Evolutionary conservation across 805 yeast genomes (phyloP).

Genomic region (Yamadazyma sp.): DNA sequence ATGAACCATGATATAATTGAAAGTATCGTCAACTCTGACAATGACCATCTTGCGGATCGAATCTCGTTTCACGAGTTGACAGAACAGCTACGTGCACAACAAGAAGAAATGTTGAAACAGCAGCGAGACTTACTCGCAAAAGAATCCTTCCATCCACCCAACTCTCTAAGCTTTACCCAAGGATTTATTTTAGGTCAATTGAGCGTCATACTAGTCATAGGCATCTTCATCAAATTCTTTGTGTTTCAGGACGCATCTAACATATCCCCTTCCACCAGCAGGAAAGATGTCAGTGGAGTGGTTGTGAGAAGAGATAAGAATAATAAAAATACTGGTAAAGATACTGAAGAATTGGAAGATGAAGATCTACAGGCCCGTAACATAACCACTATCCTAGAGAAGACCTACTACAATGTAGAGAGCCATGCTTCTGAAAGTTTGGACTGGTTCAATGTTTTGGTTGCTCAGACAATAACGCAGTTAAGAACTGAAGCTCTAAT

Average conservation of each 20-base stretch:
- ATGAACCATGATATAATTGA: constrained; percentile 8
- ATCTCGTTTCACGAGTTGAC: constrained; percentile 3
- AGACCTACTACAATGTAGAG: constrained; percentile 88
- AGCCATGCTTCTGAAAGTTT: constrained; percentile 86
- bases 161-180: constrained; percentile 68
- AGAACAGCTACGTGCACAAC: constrained; percentile 28
- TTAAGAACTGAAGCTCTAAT: constrained; percentile 84
- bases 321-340: constrained; percentile 18
- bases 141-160: constrained; percentile 14
- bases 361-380: constrained; percentile 3
- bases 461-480: constrained; percentile 88
- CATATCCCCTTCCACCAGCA: constrained; percentile 25
- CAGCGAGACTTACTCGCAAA: constrained; percentile 24
- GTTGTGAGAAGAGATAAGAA: constrained; percentile 34
- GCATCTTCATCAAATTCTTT: constrained; percentile 70
- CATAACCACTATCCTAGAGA: constrained; percentile 64
- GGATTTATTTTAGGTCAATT: constrained; percentile 74
- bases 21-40: neutral
- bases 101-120: constrained; percentile 29
- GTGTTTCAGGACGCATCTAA: constrained; percentile 68
- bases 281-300: constrained; percentile 31
- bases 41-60: constrained; percentile 1
- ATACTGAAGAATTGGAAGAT: constrained; percentile 14
- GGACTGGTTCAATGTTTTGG: constrained; percentile 94
- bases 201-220: constrained; percentile 62